phyloP scores from a whole-genome alignment of 345 rosid genomes.

The Ailanthus altissimus region DNA sequence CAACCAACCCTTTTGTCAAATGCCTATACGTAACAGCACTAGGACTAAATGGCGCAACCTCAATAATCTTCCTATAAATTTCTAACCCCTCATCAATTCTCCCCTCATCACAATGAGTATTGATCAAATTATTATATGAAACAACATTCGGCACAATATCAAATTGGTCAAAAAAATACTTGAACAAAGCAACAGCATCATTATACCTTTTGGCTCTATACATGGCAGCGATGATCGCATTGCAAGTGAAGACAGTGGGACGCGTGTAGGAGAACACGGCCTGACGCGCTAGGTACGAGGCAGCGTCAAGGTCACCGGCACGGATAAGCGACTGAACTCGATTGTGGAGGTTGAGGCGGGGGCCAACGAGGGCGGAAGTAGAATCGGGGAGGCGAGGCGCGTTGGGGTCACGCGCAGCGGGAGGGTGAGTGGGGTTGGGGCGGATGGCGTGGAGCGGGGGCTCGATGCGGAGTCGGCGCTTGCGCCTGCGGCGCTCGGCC shows the following conservation, averaged over 20 bases:
- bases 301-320: constrained; percentile 89
- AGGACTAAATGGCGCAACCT: constrained; percentile 76
- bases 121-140: constrained; percentile 87
- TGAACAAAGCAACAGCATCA: constrained; percentile 78
- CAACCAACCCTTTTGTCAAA: constrained; percentile 88
- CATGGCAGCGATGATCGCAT: constrained; percentile 94
- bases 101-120: constrained; percentile 83
- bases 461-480: constrained; percentile 86
- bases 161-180: constrained; percentile 76
- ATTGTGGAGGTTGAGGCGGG: constrained; percentile 87
- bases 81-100: constrained; percentile 70
- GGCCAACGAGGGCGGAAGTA: constrained; percentile 79
- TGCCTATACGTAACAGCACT: constrained; percentile 86
- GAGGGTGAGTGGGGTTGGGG: constrained; percentile 47
- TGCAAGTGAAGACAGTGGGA: constrained; percentile 98
- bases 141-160: constrained; percentile 89
- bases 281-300: constrained; percentile 78
- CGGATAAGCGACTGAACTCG: constrained; percentile 94
- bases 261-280: constrained; percentile 67
- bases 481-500: constrained; percentile 88
- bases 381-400: constrained; percentile 94
- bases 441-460: constrained; percentile 94
- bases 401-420: constrained; percentile 78
- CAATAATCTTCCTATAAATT: constrained; percentile 66
- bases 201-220: constrained; percentile 75